phyloP scores from a whole-genome alignment of 225 moss, liverwort and hornwort genomes.

The Bryoerythrophyllum caledonicum region DNA sequence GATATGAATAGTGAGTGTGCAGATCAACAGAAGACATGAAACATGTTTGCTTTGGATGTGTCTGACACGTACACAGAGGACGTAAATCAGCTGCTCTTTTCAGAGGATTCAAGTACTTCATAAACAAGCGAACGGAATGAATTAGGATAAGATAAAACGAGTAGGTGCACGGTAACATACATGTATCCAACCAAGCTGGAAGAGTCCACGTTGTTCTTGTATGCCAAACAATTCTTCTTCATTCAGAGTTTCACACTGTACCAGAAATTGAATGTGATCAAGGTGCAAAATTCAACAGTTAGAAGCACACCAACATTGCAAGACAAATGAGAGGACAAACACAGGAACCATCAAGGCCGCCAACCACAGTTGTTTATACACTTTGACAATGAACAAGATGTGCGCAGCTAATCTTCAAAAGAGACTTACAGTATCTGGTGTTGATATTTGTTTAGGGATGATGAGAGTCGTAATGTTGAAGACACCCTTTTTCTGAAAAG shows the following conservation, averaged over 20 bases:
- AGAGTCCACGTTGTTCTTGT: slow-evolving; percentile 89
- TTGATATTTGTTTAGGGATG: slow-evolving; percentile 93
- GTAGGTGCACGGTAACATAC: slow-evolving; percentile 34
- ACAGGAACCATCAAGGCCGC: neutral
- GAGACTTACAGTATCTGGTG: slow-evolving; percentile 85
- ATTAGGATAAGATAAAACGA: neutral
- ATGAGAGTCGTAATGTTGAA: slow-evolving; percentile 87
- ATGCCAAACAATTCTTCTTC: slow-evolving; percentile 95
- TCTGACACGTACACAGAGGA: slow-evolving; percentile 52
- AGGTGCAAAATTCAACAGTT: slow-evolving; percentile 4
- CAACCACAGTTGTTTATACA: neutral
- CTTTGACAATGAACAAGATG: neutral
- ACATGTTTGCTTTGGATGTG: slow-evolving; percentile 95
- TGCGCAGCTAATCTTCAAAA: slow-evolving; percentile 9
- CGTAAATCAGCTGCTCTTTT: slow-evolving; percentile 12
- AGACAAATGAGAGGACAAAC: neutral
- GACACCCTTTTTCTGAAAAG: slow-evolving; percentile 68
- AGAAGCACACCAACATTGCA: slow-evolving; percentile 16
- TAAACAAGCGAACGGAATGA: neutral
- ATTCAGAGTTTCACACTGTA: slow-evolving; percentile 90
- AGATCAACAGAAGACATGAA: slow-evolving; percentile 99
- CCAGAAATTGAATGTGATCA: slow-evolving; percentile 21
- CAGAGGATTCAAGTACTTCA: neutral
- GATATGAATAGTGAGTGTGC: slow-evolving; percentile 99
- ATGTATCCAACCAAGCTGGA: slow-evolving; percentile 99